These are phyloP conservation scores for Peronospora destructor DNA, from an alignment of 352 stramenopile genomes.

Conservation along the genomic window DNA sequence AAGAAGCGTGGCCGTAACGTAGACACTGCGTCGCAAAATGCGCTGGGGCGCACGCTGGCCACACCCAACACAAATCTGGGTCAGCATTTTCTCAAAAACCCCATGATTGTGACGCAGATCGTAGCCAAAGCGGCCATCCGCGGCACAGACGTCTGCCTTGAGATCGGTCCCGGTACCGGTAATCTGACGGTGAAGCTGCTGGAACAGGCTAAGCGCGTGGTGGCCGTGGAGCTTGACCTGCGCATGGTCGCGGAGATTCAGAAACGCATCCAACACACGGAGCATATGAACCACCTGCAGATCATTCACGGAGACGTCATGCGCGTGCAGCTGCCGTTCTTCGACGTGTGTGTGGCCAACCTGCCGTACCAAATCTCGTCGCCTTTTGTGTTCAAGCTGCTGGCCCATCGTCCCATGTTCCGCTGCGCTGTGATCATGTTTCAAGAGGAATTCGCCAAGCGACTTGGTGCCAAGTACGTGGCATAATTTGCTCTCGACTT, in stretches of 20 bases:
- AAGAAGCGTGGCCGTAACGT: conserved; percentile 79
- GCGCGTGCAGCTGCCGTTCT: conserved; percentile 98
- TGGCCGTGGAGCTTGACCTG: conserved; percentile 97
- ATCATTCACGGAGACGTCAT: conserved; percentile 99
- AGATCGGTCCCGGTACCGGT: conserved; percentile 96
- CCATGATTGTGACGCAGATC: conserved; percentile 94
- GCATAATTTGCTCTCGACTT: neutral
- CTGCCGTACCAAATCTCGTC: conserved; percentile 99
- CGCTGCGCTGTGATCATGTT: conserved; percentile 99
- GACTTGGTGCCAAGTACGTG: conserved; percentile 90
- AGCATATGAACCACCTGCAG: conserved; percentile 91
- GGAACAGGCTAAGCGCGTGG: conserved; percentile 93
- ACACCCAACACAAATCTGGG: conserved; percentile 95
- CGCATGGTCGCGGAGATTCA: conserved; percentile 99
- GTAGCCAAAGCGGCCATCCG: conserved; percentile 95
- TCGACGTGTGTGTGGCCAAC: conserved; percentile 99
- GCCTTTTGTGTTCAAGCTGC: conserved; percentile 98
- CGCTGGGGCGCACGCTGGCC: conserved; percentile 87
- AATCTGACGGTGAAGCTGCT: conserved; percentile 99
- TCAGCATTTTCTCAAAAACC: conserved; percentile 99
- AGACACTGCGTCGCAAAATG: conserved; percentile 70
- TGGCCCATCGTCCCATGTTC: conserved; percentile 97
- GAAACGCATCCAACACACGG: conserved; percentile 97
- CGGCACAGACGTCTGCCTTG: conserved; percentile 93
- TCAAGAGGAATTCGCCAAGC: conserved; percentile 97